phyloP scores from a whole-genome alignment of 805 yeast genomes.

The Dipodascus geniculatus region DNA sequence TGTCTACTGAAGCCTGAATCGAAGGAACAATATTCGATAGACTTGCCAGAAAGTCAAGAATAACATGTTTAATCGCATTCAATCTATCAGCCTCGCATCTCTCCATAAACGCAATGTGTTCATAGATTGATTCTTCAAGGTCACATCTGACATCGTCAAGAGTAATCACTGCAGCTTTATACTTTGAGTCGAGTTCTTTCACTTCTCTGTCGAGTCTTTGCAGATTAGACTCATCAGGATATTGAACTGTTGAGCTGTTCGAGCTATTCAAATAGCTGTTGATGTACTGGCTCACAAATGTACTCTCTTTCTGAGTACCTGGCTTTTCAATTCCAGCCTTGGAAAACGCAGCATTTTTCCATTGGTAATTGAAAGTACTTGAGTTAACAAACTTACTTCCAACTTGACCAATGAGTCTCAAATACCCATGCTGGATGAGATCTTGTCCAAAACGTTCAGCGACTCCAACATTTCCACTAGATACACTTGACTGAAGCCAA shows the following conservation, averaged over 20 bases:
- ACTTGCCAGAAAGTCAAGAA: conserved; percentile 58
- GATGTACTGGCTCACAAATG: conserved; percentile 24
- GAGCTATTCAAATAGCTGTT: conserved; percentile 17
- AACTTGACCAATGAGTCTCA: conserved; percentile 54
- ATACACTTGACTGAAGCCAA: conserved; percentile 43
- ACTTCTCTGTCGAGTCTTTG: conserved; percentile 47
- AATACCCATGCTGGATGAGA: conserved; percentile 45
- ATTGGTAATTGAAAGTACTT: conserved; percentile 64
- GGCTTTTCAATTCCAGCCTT: conserved; percentile 29
- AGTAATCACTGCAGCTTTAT: conserved; percentile 41
- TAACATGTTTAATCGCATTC: conserved; percentile 62
- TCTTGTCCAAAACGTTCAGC: conserved; percentile 72
- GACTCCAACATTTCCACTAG: conserved; percentile 32
- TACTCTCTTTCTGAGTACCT: conserved; percentile 9
- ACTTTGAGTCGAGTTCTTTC: conserved; percentile 42
- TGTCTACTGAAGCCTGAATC: conserved; percentile 48
- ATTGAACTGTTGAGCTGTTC: conserved; percentile 7
- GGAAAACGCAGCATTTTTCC: conserved; percentile 61
- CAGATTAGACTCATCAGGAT: conserved; percentile 39
- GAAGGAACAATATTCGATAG: conserved; percentile 48
- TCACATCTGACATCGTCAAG: conserved; percentile 61
- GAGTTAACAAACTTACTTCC: conserved; percentile 56
- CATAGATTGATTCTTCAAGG: conserved; percentile 58
- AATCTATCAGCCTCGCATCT: conserved; percentile 72
- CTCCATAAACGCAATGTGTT: conserved; percentile 67